A percentile compares a stretch with the other conserved stretches of the same genome.
phyloP scores from a whole-genome alignment of 495 filamentous ascomycete species.

The Xylaria bambusicola region DNA sequence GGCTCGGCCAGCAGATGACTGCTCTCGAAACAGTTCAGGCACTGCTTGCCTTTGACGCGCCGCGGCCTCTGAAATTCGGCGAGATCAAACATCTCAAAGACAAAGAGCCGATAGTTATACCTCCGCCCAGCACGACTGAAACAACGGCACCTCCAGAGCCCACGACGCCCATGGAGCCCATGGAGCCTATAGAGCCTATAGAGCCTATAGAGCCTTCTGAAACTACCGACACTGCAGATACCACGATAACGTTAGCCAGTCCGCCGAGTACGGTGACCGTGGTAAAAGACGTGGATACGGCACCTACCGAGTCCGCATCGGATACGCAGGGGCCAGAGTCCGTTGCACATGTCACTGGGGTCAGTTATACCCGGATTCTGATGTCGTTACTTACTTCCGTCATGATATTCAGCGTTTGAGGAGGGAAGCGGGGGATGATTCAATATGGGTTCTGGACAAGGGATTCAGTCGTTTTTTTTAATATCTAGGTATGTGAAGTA shows the following conservation, averaged over 20 bases:
- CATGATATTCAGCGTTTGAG: not conserved
- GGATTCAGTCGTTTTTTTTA: not conserved
- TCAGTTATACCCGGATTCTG: not conserved
- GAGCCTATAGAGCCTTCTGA: too few species aligned
- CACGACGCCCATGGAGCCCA: too few species aligned
- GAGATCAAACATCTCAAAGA: constrained; percentile 43
- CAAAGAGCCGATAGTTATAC: not conserved
- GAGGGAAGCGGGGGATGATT: not conserved
- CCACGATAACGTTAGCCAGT: too few species aligned
- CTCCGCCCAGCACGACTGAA: not conserved
- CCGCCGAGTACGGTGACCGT: too few species aligned
- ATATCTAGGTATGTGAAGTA: not conserved
- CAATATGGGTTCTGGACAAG: too few species aligned
- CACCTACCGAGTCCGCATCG: not conserved
- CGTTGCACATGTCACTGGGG: not conserved
- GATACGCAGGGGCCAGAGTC: not conserved
- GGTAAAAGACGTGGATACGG: too few species aligned
- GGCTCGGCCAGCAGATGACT: constrained; percentile 72
- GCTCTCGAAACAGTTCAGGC: constrained; percentile 70
- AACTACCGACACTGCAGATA: too few species aligned
- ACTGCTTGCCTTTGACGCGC: constrained; percentile 43
- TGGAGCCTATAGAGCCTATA: too few species aligned
- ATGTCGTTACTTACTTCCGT: not conserved
- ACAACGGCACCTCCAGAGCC: not conserved
- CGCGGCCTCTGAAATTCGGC: constrained; percentile 40